phyloP scores from a whole-genome alignment of 1,284 basidiomycete genomes.

The Pholiota adiposa region DNA sequence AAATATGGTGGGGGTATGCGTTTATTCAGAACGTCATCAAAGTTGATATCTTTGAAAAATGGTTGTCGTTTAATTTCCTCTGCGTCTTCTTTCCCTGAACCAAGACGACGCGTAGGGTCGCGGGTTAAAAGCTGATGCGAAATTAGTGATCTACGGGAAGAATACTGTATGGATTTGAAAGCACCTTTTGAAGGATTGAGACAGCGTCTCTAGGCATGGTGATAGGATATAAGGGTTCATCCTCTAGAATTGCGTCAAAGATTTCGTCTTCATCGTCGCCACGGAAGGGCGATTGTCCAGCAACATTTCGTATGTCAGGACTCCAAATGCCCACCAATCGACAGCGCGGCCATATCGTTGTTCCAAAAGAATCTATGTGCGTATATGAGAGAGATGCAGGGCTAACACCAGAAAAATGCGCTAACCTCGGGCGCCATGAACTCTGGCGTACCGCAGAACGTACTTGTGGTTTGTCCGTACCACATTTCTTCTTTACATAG shows the following conservation, averaged over 20 bases:
- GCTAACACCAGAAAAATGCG: neutral
- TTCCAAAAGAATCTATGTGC: conserved; percentile 87
- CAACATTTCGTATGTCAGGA: conserved; percentile 98
- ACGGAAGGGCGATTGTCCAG: conserved; percentile 97
- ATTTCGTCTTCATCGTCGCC: conserved; percentile 99
- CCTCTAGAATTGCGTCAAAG: conserved; percentile 98
- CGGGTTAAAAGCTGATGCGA: conserved; percentile 80
- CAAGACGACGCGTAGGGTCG: conserved; percentile 92
- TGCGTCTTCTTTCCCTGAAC: conserved; percentile 92
- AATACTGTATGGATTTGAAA: neutral
- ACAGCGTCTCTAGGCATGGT: conserved; percentile 99
- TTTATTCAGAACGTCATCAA: conserved; percentile 95
- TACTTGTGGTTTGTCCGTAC: conserved; percentile 95
- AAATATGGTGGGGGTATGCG: conserved; percentile 97
- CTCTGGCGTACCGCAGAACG: conserved; percentile 99
- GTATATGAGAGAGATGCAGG: neutral
- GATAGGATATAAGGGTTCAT: conserved; percentile 98
- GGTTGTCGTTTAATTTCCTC: conserved; percentile 98
- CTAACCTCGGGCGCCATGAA: conserved; percentile 98
- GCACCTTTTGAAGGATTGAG: conserved; percentile 91
- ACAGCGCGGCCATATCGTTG: conserved; percentile 98
- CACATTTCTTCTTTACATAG: conserved; percentile 99
- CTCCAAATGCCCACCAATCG: conserved; percentile 99
- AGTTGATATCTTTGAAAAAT: conserved; percentile 98
- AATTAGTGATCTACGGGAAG: conserved; percentile 16